phyloP scores from a whole-genome alignment of 805 yeast species.

The Ogataea nonfermentans region DNA sequence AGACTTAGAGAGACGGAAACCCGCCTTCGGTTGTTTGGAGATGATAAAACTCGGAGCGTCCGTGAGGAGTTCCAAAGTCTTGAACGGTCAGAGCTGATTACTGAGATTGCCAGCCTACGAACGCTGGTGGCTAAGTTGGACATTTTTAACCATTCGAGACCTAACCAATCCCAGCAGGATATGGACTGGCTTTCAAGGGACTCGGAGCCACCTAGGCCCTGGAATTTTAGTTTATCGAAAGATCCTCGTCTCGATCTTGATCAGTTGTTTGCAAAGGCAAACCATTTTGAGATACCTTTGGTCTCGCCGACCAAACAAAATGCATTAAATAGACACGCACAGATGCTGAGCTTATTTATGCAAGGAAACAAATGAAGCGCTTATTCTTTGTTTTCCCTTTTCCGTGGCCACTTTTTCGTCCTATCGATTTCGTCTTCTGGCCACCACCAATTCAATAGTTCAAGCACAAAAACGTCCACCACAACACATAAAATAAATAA shows the following conservation, averaged over 20 bases:
- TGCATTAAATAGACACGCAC: slow-evolving; percentile 2
- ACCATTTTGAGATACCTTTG: slow-evolving; percentile 1
- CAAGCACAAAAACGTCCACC: slow-evolving; percentile 68
- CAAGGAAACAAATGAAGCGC: slow-evolving; percentile 5
- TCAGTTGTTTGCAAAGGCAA: background rate
- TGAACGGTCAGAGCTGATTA: slow-evolving; percentile 13
- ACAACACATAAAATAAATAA: slow-evolving; percentile 77
- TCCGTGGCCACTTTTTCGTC: slow-evolving; percentile 75
- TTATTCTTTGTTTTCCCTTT: background rate
- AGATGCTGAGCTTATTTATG: slow-evolving; percentile 1
- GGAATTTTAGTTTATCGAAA: too few relatives aligned
- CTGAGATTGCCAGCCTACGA: slow-evolving; percentile 15
- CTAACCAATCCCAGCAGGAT: background rate
- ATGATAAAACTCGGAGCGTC: slow-evolving; percentile 8
- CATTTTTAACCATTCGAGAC: background rate
- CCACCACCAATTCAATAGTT: slow-evolving; percentile 63
- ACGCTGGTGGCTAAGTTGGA: slow-evolving; percentile 13
- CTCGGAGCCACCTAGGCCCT: background rate
- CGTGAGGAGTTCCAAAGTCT: slow-evolving; percentile 14
- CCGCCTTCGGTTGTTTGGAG: slow-evolving; percentile 13
- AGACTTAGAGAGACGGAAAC: slow-evolving; percentile 9
- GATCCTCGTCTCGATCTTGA: background rate
- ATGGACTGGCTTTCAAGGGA: background rate
- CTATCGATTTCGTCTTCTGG: slow-evolving; percentile 71
- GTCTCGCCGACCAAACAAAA: background rate